Evolutionary conservation across 306 rosid genomes (phyloP).

Genomic region (Cyamopsis tetragonoloba): DNA sequence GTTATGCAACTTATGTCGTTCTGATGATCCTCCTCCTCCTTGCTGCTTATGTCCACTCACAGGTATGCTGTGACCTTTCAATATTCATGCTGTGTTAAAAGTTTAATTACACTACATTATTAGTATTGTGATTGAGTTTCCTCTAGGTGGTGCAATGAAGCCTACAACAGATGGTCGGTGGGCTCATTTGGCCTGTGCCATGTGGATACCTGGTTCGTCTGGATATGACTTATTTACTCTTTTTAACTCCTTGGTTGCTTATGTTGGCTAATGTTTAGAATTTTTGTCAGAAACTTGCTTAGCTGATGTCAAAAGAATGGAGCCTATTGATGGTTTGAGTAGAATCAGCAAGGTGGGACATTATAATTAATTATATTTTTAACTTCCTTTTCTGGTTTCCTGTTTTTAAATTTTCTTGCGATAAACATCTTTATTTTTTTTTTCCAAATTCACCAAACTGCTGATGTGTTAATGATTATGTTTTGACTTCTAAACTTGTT

Average conservation of each 20-base stretch:
- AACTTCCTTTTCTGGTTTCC: neutral
- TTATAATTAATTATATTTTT: neutral
- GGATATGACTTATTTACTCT: constrained; percentile 20
- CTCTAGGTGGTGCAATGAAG: constrained; percentile 98
- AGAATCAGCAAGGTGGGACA: constrained; percentile 79
- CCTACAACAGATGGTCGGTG: constrained; percentile 97
- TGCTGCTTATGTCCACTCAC: constrained; percentile 95
- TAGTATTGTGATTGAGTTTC: constrained; percentile 28
- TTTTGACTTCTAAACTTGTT: neutral
- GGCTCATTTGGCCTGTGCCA: constrained; percentile 99
- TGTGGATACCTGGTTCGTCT: constrained; percentile 98
- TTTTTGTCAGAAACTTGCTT: constrained; percentile 86
- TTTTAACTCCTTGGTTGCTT: neutral
- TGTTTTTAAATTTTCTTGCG: neutral
- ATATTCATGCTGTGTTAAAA: constrained; percentile 12
- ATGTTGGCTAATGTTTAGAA: constrained; percentile 29
- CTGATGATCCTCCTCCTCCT: constrained; percentile 81
- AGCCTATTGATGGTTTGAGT: constrained; percentile 91
- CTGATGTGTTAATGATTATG: constrained; percentile 8
- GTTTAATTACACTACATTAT: constrained; percentile 9
- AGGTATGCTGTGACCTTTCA: constrained; percentile 49
- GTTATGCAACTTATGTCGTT: constrained; percentile 95
- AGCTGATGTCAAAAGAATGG: constrained; percentile 94
- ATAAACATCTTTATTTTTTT: constrained; percentile 8
- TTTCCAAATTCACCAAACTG: neutral